Base-by-base conservation (phyloP, 2,329 filamentous ascomycete species). In the Boeremia exigua region DNA sequence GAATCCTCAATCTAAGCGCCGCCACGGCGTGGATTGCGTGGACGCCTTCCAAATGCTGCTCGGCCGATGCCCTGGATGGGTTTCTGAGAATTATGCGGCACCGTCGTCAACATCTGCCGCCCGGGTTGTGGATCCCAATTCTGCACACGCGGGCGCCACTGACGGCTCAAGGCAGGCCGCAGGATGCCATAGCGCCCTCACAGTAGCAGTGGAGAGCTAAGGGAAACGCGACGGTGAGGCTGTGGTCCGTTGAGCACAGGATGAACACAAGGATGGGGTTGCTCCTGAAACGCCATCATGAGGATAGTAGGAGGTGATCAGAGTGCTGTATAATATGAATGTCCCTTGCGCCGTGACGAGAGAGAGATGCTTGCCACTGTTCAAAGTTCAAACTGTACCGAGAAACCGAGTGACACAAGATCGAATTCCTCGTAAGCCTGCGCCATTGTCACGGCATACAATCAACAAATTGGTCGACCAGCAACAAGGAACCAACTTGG, bases 211-310 rank as follows among this genome's bases (percentile, higher is more conserved):
- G 66, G 65, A 63, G 57, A 65, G 56, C 62, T 62, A 67, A 60
- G 62, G 67, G 45, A 65, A 62, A 56, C 48, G 67, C 61, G 54
- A 59, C 66, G 66, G 63, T 66, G 66, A 67, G 62, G 68, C 62
- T 59, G 60, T 65, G 62, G 63, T 53, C 57, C 64, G 58, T 62
- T 42, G 60, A 60, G 61, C 47, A 48, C 54, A 52, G 65, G 65
- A 67, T 66, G 63, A 64, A 58, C 61, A 56, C 71, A 68, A 69
- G 70, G 71, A 69, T 73, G 60, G 50, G 56, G 63, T 58, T 65
- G 67, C 65, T 61, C 56, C 45, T 61, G 61, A 64, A 68, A 65
- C 60, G 56, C 59, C 60, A 61, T 61, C 48, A 60, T 65, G 59
- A 63, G 61, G 61, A 67, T 62, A 56, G 60, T 64, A 58, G 59